Evolutionary conservation across 352 stramenopile genomes (phyloP).

Genomic region (Pythium coloratum): DNA sequence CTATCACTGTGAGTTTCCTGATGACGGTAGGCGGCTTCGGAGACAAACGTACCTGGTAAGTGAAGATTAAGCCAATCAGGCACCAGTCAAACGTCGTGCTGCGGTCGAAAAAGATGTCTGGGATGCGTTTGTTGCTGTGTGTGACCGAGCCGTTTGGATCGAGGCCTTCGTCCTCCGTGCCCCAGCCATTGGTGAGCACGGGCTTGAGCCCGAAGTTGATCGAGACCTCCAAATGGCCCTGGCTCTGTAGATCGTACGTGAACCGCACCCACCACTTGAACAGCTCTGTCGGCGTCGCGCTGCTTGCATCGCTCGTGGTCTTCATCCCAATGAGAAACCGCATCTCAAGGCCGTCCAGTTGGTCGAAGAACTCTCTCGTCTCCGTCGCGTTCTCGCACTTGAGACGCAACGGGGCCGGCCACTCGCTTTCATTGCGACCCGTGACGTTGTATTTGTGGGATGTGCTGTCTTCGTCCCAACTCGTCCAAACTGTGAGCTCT

Average conservation of each 20-base stretch:
- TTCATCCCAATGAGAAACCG: slow-evolving; percentile 53
- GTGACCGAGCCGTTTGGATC: slow-evolving; percentile 18
- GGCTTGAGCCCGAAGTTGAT: slow-evolving; percentile 49
- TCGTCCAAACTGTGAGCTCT: slow-evolving; percentile 45
- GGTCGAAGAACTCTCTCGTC: slow-evolving; percentile 65
- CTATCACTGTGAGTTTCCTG: background rate
- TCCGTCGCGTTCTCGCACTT: slow-evolving; percentile 31
- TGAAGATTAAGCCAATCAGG: slow-evolving; percentile 38
- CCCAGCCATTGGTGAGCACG: slow-evolving; percentile 1
- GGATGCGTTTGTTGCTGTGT: slow-evolving; percentile 25
- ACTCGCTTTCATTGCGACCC: slow-evolving; percentile 39
- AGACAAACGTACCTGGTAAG: slow-evolving; percentile 47
- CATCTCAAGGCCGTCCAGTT: slow-evolving; percentile 63
- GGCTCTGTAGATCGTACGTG: slow-evolving; percentile 66
- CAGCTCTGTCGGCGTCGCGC: slow-evolving; percentile 24
- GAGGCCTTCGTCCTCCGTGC: slow-evolving; percentile 1
- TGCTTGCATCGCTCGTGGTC: slow-evolving; percentile 18
- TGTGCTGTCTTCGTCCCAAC: slow-evolving; percentile 25
- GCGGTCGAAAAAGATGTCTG: slow-evolving; percentile 47
- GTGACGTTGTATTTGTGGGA: slow-evolving; percentile 44
- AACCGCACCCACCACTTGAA: slow-evolving; percentile 66
- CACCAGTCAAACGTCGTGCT: slow-evolving; percentile 46
- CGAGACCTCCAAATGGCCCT: slow-evolving; percentile 67
- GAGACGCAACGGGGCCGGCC: slow-evolving; percentile 48
- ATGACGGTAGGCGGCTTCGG: background rate